phyloP scores from a whole-genome alignment of 106 monocot species.

The Acorus calamus region DNA sequence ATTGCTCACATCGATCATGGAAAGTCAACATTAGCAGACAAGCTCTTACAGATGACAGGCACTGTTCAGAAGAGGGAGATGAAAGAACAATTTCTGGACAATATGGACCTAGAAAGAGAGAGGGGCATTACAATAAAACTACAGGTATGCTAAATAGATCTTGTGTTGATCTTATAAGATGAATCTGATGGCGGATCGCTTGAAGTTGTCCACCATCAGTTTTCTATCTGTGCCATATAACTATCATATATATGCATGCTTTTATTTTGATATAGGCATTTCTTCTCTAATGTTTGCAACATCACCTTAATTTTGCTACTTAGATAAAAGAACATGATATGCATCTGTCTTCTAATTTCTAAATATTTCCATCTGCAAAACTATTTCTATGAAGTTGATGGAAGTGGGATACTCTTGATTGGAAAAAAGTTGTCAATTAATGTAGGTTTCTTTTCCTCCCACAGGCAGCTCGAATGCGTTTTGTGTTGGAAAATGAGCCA shows the following conservation, averaged over 20 bases:
- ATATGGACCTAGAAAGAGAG: slow-evolving; percentile 97
- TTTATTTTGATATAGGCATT: no score
- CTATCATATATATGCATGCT: no score
- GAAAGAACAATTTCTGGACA: slow-evolving; percentile 98
- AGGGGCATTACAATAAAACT: slow-evolving; percentile 97
- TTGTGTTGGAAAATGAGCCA: slow-evolving; percentile 55
- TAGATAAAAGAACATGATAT: no score
- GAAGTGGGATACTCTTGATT: background rate
- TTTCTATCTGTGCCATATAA: no score
- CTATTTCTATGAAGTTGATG: background rate
- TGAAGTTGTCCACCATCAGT: no score
- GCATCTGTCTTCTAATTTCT: background rate
- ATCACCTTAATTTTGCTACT: no score
- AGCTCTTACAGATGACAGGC: slow-evolving; percentile 77
- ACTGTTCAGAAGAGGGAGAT: slow-evolving; percentile 92
- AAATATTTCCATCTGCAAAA: background rate
- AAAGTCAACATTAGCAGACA: slow-evolving; percentile 96
- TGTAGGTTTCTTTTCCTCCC: background rate
- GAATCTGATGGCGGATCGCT: no score
- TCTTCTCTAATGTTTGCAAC: no score
- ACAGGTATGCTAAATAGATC: slow-evolving; percentile 37
- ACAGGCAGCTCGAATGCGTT: slow-evolving; percentile 95
- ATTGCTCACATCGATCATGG: slow-evolving; percentile 99
- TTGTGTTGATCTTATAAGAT: no score
- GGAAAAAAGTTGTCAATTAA: no score